Evolutionary conservation across 306 rosid genomes (phyloP).

Genomic region (Dryas alaskensis): DNA sequence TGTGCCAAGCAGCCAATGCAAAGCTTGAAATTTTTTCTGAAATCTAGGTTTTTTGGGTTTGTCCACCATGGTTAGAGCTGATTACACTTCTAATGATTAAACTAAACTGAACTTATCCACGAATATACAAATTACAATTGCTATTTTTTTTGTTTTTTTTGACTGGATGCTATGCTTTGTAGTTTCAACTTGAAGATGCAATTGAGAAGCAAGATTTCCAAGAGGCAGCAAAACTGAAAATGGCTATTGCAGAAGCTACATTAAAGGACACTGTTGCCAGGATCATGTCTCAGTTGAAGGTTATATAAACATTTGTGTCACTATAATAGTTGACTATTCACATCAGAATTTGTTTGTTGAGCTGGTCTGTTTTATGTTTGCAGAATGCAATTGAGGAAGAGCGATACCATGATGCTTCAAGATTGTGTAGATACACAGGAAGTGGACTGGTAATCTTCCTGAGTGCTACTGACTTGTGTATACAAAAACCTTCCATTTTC

Average conservation of each 20-base stretch:
- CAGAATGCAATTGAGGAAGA: slow-evolving; percentile 89
- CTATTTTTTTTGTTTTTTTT: slow-evolving; percentile 1
- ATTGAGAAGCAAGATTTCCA: slow-evolving; percentile 87
- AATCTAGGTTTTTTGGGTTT: background rate
- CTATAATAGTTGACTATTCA: background rate
- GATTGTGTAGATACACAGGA: slow-evolving; percentile 78
- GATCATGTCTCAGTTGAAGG: slow-evolving; percentile 86
- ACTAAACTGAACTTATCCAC: background rate
- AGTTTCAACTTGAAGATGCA: slow-evolving; percentile 99
- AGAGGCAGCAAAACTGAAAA: slow-evolving; percentile 80
- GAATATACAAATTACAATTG: background rate
- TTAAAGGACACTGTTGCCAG: slow-evolving; percentile 81
- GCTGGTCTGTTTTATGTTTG: slow-evolving; percentile 15
- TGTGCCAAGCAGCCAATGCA: too few species aligned
- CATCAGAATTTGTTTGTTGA: slow-evolving; percentile 18
- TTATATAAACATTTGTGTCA: slow-evolving; percentile 21
- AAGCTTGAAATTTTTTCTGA: background rate
- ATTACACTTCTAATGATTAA: background rate
- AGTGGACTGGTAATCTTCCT: slow-evolving; percentile 80
- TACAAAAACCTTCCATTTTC: background rate
- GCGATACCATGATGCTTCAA: slow-evolving; percentile 89
- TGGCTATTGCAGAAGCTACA: slow-evolving; percentile 67
- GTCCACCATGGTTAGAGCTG: background rate
- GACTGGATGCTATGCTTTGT: slow-evolving; percentile 11
- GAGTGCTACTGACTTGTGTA: slow-evolving; percentile 13